Conservation (phyloP, 495 filamentous ascomycete genomes). For the Lepraria neglecta region DNA sequence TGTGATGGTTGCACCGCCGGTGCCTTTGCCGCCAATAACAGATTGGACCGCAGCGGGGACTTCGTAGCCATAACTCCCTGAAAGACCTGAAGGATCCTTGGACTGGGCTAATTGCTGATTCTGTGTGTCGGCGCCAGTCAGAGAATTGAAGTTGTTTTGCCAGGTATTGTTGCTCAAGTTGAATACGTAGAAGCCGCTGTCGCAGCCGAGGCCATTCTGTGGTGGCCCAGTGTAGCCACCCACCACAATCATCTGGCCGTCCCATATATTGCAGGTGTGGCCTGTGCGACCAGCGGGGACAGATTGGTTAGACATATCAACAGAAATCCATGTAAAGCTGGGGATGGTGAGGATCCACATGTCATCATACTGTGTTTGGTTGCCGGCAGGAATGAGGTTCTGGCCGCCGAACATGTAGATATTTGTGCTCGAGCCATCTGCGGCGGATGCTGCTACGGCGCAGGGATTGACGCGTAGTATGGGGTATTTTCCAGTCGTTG, state of each 20-base stretch:
- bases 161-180: slow-evolving; percentile 55
- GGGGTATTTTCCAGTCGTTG: slow-evolving; percentile 56
- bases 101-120: slow-evolving; percentile 41
- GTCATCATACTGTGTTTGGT: slow-evolving; percentile 62
- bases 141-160: slow-evolving; percentile 52
- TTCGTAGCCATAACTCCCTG: slow-evolving; percentile 54
- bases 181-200: slow-evolving; percentile 64
- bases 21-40: slow-evolving; percentile 54
- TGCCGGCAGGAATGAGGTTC: slow-evolving; percentile 53
- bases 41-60: slow-evolving; percentile 56
- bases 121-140: slow-evolving; percentile 37
- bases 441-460: slow-evolving; percentile 61
- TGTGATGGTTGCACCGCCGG: slow-evolving; percentile 61
- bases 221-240: slow-evolving; percentile 58
- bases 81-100: slow-evolving; percentile 41
- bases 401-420: slow-evolving; percentile 74
- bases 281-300: slow-evolving; percentile 59
- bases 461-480: slow-evolving; percentile 67
- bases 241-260: slow-evolving; percentile 65
- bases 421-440: slow-evolving; percentile 65
- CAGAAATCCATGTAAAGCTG: slow-evolving; percentile 64
- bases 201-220: slow-evolving; percentile 51
- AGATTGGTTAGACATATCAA: slow-evolving; percentile 45
- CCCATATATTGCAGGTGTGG: slow-evolving; percentile 61
- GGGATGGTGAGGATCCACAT: slow-evolving; percentile 76